Percentiles rank a stretch among this genome's conserved stretches.
Evolutionary conservation across 768 basidiomycete species (phyloP).

Genomic region (Boletellus emodensis): DNA sequence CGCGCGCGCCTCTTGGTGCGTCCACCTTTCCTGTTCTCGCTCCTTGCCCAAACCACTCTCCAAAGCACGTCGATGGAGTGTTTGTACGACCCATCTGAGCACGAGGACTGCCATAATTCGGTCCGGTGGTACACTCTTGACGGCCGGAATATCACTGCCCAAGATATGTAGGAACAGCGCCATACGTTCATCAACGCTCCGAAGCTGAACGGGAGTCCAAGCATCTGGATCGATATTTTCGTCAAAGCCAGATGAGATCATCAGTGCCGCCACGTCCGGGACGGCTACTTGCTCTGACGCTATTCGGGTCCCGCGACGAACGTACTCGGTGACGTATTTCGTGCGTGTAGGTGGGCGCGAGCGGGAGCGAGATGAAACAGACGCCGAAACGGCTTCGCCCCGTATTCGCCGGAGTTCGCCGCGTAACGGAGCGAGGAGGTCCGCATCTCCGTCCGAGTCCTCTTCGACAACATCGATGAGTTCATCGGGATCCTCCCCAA

Average conservation of each 20-base stretch:
- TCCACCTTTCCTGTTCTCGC: conserved; percentile 70
- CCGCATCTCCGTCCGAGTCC: conserved; percentile 43
- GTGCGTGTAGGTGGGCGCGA: conserved; percentile 13
- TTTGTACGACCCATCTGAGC: conserved; percentile 58
- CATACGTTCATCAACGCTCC: conserved; percentile 48
- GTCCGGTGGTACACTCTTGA: conserved; percentile 46
- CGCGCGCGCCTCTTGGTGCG: conserved; percentile 53
- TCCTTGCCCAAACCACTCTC: conserved; percentile 49
- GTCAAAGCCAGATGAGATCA: conserved; percentile 36
- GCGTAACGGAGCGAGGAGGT: conserved; percentile 65
- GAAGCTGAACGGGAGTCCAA: conserved; percentile 45
- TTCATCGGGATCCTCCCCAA: conserved; percentile 53
- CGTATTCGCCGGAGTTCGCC: conserved; percentile 63
- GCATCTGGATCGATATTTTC: conserved; percentile 19
- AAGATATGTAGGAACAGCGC: conserved; percentile 53
- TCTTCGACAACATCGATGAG: conserved; percentile 67
- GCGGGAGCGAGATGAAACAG: conserved; percentile 34
- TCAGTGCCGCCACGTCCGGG: conserved; percentile 43
- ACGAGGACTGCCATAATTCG: conserved; percentile 50
- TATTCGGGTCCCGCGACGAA: conserved; percentile 67
- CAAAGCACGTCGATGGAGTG: conserved; percentile 46
- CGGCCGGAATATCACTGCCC: conserved; percentile 46
- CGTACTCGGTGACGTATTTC: conserved; percentile 48
- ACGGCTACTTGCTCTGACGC: conserved; percentile 56
- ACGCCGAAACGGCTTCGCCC: conserved; percentile 24